phyloP scores from a whole-genome alignment of 2,329 filamentous ascomycete genomes.

The Nigrograna mackinnonii region DNA sequence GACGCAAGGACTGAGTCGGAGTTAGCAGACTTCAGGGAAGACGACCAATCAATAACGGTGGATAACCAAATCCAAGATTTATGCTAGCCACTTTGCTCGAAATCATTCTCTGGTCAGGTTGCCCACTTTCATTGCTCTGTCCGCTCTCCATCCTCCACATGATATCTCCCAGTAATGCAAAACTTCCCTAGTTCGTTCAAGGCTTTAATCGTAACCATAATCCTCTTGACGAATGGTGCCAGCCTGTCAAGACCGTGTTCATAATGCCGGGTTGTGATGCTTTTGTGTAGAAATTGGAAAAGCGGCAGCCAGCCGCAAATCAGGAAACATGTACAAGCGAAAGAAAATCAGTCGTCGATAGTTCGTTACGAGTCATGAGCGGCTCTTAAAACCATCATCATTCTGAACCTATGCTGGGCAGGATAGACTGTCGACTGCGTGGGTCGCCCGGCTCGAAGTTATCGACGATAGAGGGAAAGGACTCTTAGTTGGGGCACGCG shows the following conservation, averaged over 20 bases:
- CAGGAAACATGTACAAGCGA: conserved; percentile 42
- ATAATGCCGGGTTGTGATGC: conserved; percentile 40
- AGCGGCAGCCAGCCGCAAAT: conserved; percentile 42
- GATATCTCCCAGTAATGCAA: conserved; percentile 36
- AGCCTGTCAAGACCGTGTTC: conserved; percentile 33
- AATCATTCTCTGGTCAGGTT: no score
- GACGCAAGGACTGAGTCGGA: no score
- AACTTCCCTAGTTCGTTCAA: conserved; percentile 36
- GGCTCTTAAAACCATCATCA: no score
- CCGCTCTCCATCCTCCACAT: conserved; percentile 9
- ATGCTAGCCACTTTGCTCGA: no score
- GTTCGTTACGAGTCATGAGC: no score
- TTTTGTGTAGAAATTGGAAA: conserved; percentile 41
- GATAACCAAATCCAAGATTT: no score
- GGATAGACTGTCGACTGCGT: no score
- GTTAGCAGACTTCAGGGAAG: no score
- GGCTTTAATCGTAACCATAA: conserved; percentile 38
- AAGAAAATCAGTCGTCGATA: conserved; percentile 42
- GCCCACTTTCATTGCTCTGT: conserved; percentile 35
- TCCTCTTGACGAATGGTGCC: conserved; percentile 35
- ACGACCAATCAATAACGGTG: no score
- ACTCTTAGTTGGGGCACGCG: conserved; percentile 81
- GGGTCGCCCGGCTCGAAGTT: no score
- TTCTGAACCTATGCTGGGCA: no score
- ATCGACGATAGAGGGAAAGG: conserved; percentile 19